These are phyloP conservation scores for Senna tora DNA, from an alignment of 306 rosid genomes.

Conservation along the genomic window DNA sequence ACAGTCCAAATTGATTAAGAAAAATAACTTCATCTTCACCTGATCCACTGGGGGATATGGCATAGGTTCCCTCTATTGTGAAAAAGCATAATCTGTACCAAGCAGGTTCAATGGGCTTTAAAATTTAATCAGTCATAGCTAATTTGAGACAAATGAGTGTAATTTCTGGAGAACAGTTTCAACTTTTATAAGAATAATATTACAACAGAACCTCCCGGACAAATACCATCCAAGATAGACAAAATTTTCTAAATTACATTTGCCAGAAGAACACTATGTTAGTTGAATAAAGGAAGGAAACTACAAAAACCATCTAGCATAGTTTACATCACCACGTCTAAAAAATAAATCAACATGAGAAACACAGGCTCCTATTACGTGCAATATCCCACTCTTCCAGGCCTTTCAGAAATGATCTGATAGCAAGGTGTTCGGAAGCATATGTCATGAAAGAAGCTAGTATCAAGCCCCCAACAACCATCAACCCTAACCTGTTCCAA, in stretches of 20 bases:
- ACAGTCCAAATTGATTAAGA: no score
- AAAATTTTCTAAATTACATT: slow-evolving; percentile 42
- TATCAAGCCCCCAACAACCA: slow-evolving; percentile 83
- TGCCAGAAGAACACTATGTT: slow-evolving; percentile 26
- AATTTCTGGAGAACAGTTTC: slow-evolving; percentile 3
- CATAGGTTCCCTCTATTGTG: neutral
- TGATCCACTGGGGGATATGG: no score
- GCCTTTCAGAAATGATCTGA: slow-evolving; percentile 78
- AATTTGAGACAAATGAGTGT: neutral
- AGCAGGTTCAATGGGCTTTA: neutral
- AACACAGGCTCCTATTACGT: slow-evolving; percentile 57
- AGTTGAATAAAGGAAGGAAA: slow-evolving; percentile 30
- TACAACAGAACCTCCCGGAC: slow-evolving; percentile 38
- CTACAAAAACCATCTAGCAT: slow-evolving; percentile 4
- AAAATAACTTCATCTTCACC: no score
- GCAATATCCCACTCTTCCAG: slow-evolving; percentile 64
- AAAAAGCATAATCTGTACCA: neutral
- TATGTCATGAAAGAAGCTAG: slow-evolving; percentile 95
- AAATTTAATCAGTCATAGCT: neutral
- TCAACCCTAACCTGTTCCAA: slow-evolving; percentile 80
- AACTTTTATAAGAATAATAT: slow-evolving; percentile 42
- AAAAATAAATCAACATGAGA: slow-evolving; percentile 51
- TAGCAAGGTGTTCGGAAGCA: slow-evolving; percentile 90
- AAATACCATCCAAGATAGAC: slow-evolving; percentile 34
- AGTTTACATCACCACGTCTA: slow-evolving; percentile 36